Evolutionary conservation across 768 basidiomycete genomes (phyloP), one percentile per base, ranked within the genome.

Genomic region (Pulveroboletus ravenelii): DNA sequence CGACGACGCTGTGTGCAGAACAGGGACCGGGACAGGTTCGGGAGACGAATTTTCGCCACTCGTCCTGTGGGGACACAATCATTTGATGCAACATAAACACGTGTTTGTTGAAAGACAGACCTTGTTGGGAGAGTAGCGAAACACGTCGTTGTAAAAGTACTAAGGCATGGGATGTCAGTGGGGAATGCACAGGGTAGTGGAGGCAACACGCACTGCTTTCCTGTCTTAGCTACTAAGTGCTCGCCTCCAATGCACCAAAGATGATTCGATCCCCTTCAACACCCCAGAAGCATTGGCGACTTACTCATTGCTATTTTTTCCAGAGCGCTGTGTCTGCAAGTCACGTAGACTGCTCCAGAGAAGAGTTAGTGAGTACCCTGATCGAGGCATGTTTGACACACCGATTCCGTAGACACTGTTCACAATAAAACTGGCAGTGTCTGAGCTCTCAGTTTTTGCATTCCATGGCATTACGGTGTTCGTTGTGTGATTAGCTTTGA

Each of bases 111-210:
- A 8, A 30, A 36, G 32, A 53, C 67, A 13, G 31, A 80, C 82
- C 74, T 91, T 91, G 34, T 90, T 89, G 0, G 91, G 89, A 1
- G 84, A 78, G 66, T 94, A 94, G 18, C 93, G 76, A 66, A 85
- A 93, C 0, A 91, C 82, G 58, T 93, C 92, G 57, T 85, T 88
- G 69, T 92, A 93, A 67, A 92, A 90, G 63, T 90, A 80, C 87
- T 89, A 45, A 4, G 23, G 10, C 18, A 2, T 20, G 5, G 15
- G n/a, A 2, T 9, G 35, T 55, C 5, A 51, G 43, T 6, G 29
- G 12, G 18, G 10, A 38, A 29, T 14, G 4, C 10, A 25, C 3
- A 14, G 8, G 6, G 20, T 0, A n/a, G 1, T 12, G 25, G n/a
- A 36, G 0, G 12, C 1, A 3, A 13, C 34, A 63, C 78, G 40